Conservation (phyloP, 2,329 filamentous ascomycete genomes). For the Thielaviopsis cerberus region DNA sequence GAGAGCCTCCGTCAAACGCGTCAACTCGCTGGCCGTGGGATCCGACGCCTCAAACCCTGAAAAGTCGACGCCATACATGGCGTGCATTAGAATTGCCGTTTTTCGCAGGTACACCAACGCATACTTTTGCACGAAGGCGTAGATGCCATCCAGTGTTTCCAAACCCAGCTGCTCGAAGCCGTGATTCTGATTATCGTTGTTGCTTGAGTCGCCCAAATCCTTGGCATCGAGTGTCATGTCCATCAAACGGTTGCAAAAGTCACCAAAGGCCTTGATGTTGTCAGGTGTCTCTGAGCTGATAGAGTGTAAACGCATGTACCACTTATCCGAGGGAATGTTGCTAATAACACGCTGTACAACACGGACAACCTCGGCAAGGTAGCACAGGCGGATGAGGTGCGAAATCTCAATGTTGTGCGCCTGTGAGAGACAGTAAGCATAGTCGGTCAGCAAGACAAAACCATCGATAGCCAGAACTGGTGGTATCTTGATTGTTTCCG, state of each 20-base stretch:
- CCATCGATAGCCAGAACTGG: conserved; percentile 46
- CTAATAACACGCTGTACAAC: conserved; percentile 43
- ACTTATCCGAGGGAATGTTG: conserved; percentile 32
- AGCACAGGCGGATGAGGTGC: conserved; percentile 69
- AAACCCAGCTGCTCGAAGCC: conserved; percentile 38
- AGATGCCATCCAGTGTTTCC: conserved; percentile 34
- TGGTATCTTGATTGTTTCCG: conserved; percentile 31
- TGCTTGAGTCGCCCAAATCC: conserved; percentile 1
- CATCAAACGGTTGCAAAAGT: conserved; percentile 24
- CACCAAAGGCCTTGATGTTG: conserved; percentile 34
- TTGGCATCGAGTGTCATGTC: conserved; percentile 14
- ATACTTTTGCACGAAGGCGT: conserved; percentile 55
- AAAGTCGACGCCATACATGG: conserved; percentile 77
- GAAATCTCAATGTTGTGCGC: conserved; percentile 54
- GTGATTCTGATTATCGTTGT: conserved; percentile 17
- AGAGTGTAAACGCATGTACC: conserved; percentile 28
- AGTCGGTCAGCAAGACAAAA: conserved; percentile 68
- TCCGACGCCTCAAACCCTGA: conserved; percentile 46
- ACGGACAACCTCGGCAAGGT: conserved; percentile 78
- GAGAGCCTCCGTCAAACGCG: conserved; percentile 59
- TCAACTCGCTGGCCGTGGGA: conserved; percentile 56
- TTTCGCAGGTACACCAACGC: conserved; percentile 84
- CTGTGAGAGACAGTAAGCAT: conserved; percentile 49
- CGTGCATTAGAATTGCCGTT: conserved; percentile 61
- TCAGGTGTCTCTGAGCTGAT: conserved; percentile 24